Base-by-base conservation (phyloP, 2,329 filamentous ascomycete genomes). In the Cryphonectria carpinicola region DNA sequence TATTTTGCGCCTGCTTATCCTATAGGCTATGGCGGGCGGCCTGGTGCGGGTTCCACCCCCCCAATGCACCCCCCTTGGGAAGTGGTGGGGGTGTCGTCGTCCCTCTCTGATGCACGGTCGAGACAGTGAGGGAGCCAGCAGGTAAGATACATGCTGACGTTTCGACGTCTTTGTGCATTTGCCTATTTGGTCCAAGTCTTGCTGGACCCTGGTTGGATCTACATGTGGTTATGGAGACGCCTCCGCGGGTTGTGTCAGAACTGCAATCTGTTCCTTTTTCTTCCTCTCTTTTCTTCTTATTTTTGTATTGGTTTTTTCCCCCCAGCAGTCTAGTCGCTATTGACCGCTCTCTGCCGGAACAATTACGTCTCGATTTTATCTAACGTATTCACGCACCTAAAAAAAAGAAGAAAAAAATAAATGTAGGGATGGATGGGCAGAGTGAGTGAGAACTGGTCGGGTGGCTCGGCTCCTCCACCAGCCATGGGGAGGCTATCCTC, bases 91-190 rank as follows among this genome's bases (percentile, higher is more conserved):
- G 43, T 19, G 43, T 43, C 17, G 17, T 43, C 43, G 43, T 49
- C 43, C 43, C 46, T 8, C 46, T 49, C 46, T 49, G 43, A n/a
- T 49, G 46, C 46, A 49, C 2, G 22, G 46, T 32, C 37, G 37
- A 13, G 37, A 39, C 37, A 13, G 37, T 4, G 37, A 39, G 37
- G 37, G 37, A 39, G 2, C 37, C 13, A 13, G 37, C 37, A 58
- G 7, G 54, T 58, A 58, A 58, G 54, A 19, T 28, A 22, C 25
- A 11, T 19, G 54, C 54, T 58, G 54, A 58, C 54, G 54, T 58
- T 32, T 19, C 25, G 54, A 32, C 46, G 46, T 58, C 54, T 58
- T 58, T 58, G 25, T 58, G 54, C 54, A 58, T 58, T 58, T 58
- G 32, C 54, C 54, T 58, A 58, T 58, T 58, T 14, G 8, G 54